These are phyloP conservation scores for Pestalotiopsis sp. DNA, from an alignment of 2,329 filamentous ascomycete species.

Conservation along the genomic window DNA sequence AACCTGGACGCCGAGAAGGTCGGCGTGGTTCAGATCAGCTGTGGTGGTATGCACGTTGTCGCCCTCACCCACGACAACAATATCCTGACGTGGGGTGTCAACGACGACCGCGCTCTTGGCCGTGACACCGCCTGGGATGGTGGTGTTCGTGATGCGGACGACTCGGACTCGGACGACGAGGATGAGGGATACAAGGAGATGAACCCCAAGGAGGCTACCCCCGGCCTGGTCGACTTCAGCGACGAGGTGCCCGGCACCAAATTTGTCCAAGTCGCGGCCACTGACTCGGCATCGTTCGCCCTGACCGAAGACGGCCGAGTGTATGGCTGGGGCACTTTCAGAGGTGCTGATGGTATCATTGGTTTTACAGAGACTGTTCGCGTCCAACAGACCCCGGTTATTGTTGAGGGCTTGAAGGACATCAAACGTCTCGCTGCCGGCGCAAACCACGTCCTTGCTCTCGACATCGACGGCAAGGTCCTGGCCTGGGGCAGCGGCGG, in stretches of 20 bases:
- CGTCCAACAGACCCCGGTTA: slow-evolving; percentile 46
- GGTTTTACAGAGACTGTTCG: slow-evolving; percentile 61
- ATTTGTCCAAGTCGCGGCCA: slow-evolving; percentile 63
- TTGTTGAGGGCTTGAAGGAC: slow-evolving; percentile 62
- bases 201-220: slow-evolving; percentile 74
- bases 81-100: slow-evolving; percentile 80
- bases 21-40: slow-evolving; percentile 65
- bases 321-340: slow-evolving; percentile 72
- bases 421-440: slow-evolving; percentile 65
- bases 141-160: slow-evolving; percentile 59
- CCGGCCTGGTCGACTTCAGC: slow-evolving; percentile 60
- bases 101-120: slow-evolving; percentile 74
- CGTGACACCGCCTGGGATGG: slow-evolving; percentile 69
- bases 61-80: slow-evolving; percentile 71
- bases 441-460: slow-evolving; percentile 69
- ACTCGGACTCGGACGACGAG: slow-evolving; percentile 47
- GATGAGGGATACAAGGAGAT: slow-evolving; percentile 65
- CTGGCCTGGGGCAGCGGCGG: slow-evolving; percentile 82
- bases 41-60: slow-evolving; percentile 72
- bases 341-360: slow-evolving; percentile 60
- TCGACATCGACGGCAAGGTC: slow-evolving; percentile 70
- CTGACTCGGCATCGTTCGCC: slow-evolving; percentile 65
- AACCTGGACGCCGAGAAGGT: slow-evolving; percentile 55
- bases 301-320: slow-evolving; percentile 66
- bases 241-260: slow-evolving; percentile 60